Evolutionary conservation across 441 rosid species (phyloP), one percentile per base, ranked within the genome.

Genomic region (Gossypium schwendimanii): DNA sequence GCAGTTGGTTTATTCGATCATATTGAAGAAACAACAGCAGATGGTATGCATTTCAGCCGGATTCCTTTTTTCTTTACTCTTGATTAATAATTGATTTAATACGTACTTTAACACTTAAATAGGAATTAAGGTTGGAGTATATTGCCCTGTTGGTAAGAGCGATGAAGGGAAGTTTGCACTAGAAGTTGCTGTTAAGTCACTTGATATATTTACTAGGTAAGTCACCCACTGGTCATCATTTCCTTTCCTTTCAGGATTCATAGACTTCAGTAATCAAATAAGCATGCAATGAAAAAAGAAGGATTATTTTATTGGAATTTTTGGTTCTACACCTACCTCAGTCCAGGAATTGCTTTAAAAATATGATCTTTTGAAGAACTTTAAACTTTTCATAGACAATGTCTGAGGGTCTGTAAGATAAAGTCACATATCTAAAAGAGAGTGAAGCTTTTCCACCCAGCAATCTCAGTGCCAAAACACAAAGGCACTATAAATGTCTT

Each of bases 91-190:
- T 63, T 2, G 17, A 12, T 17, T 20, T 63, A 18, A 5, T 11
- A 36, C 17, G 11, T 52, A 63, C 77, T 55, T 54, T 72, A 72
- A 23, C 52, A 7, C 44, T 24, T 55, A 0, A 44, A 39, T 77
- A 95, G 99, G 96, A 31, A 72, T 87, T 65, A 95, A 88, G 81
- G 97, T 95, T 77, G 84, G 97, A 75, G 99, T 89, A 10, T 95
- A 92, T 77, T 82, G 93, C 82, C 94, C 90, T 82, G 92, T 92
- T 41, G 99, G 99, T 18, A 91, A 95, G 86, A 76, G 83, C 18
- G 76, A 90, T 81, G 96, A 92, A 82, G 99, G 98, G 52, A 89
- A 83, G 61, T 91, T 92, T 80, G 97, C 98, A 14, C 75, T 95
- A 75, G 65, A 91, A 77, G 97, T 95, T 79, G 98, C 93, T 78